Evolutionary conservation across 2,329 filamentous ascomycete genomes (phyloP), one percentile per base, ranked within the genome.

Genomic region (Epichloe gansuensis): DNA sequence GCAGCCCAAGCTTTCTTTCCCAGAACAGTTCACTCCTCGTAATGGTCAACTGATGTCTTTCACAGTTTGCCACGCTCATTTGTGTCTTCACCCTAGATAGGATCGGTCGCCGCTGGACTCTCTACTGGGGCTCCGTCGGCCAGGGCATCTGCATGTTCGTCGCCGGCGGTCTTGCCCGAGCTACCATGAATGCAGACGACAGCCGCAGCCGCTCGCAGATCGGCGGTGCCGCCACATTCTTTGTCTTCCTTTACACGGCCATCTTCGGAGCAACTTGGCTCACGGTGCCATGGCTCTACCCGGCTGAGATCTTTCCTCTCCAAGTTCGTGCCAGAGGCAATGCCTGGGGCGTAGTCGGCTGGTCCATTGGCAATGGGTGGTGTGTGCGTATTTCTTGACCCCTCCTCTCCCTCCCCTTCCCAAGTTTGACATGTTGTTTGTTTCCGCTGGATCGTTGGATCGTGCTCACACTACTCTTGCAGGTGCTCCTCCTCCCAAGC

Each of bases 71-170:
- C 0, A 87, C 83, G 0, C 69, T 86, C 11, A 76, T 87, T 52
- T 85, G 81, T 53, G 83, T 86, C 49, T 86, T 86, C 59, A 86
- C 83, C 0, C 69, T 87, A 0, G 83, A 87, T 60, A 74, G 78
- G 0, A 85, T 88, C 51, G 83, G 84, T 5, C 75, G 84, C 11
- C 75, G 84, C 13, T 82, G 81, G 79, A 86, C 82, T 0, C 67
- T 86, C 0, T 86, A 83, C 61, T 86, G 82, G 82, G 83, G 84
- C 0, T 75, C 81, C 0, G 70, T 78, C 0, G 81, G 72, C 0
- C 82, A 85, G 57, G 82, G 77, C 0, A 78, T 86, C 28, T 75
- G 78, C 53, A 84, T 87, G 79, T 85, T 85, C 57, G 71, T 82
- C 2, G 82, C 78, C 0, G 84, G 81, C 5, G 83, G 75, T 0